Base-by-base conservation (phyloP, 2,329 filamentous ascomycete genomes). In the Rutstroemia sydowiana region DNA sequence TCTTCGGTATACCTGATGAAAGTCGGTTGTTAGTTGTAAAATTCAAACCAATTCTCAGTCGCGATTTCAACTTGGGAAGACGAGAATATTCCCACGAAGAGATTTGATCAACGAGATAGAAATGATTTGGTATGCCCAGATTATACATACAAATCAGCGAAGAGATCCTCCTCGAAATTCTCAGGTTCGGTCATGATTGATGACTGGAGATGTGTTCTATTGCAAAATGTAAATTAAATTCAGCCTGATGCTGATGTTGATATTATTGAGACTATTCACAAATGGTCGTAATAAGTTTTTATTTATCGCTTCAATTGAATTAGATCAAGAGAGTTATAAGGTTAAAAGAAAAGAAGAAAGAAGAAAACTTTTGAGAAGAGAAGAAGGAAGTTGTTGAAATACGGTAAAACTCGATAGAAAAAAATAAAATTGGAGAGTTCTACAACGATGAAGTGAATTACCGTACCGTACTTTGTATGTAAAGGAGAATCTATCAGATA, bases 101-200 rank as follows among this genome's bases (percentile, higher is more conserved):
- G 37, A 13, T 42, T n/a, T 52, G 32, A 41, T 40, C 41, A 9
- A 18, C 18, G 39, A 20, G 14, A 45, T 14, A n/a, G 30, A 46
- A 42, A 36, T n/a, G 23, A 10, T 42, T 13, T 46, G 16, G 31
- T n/a, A 9, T 8, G 20, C 10, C 14, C 26, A 18, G 20, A 18
- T 42, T 14, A 40, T 52, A 78, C 88, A 73, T 75, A 95, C 90
- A 95, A 81, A 73, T 95, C 91, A 64, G 90, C 90, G 71, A 95
- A 95, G 71, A 95, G 87, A 77, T 95, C 90, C 66, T 95, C 91
- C 62, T 95, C 90, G 61, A 89, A 84, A 61, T 88, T 87, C 65
- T 91, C 87, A 48, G 79, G 75, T 65, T 93, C 88, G 44, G 87
- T 82, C 88, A 92, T 93, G 63, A 45, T 76, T 93, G 63, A 45